Percentiles rank a stretch among this genome's conserved stretches.
Conservation (phyloP, 108 stramenopile genomes). For the Skeletonema grethae region DNA sequence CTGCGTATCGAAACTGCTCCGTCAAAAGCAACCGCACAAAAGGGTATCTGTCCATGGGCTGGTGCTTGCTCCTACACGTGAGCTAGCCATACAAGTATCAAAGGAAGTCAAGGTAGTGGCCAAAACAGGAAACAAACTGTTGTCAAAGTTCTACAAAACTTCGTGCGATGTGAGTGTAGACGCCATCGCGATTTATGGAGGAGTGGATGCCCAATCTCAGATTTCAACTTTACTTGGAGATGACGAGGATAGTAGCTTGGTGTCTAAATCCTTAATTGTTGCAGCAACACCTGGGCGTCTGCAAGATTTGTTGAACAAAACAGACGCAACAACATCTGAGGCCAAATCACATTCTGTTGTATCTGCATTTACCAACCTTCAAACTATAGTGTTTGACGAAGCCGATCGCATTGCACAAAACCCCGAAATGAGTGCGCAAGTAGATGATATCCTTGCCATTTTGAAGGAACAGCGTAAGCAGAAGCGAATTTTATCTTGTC, state of each 20-base stretch:
- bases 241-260: constrained; percentile 9
- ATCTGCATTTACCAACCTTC: constrained; percentile 23
- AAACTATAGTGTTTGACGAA: constrained; percentile 82
- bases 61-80: constrained; percentile 44
- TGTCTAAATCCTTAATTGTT: constrained; percentile 49
- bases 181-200: not conserved
- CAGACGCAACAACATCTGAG: constrained; percentile 1
- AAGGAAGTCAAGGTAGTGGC: constrained; percentile 42
- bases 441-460: constrained; percentile 72
- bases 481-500: constrained; percentile 26
- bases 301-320: constrained; percentile 78
- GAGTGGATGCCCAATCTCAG: constrained; percentile 42
- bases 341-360: constrained; percentile 21
- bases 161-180: constrained; percentile 1
- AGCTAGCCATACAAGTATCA: constrained; percentile 44
- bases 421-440: constrained; percentile 86
- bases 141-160: constrained; percentile 14
- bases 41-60: constrained; percentile 43
- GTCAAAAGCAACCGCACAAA: constrained; percentile 73
- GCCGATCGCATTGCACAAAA: constrained; percentile 67
- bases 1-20: not conserved
- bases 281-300: constrained; percentile 86
- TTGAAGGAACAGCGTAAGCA: not conserved
- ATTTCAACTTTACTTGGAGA: constrained; percentile 46
- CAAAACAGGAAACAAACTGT: constrained; percentile 52